Base-by-base conservation (phyloP, 768 basidiomycete genomes). In the Boletus rex-veris region DNA sequence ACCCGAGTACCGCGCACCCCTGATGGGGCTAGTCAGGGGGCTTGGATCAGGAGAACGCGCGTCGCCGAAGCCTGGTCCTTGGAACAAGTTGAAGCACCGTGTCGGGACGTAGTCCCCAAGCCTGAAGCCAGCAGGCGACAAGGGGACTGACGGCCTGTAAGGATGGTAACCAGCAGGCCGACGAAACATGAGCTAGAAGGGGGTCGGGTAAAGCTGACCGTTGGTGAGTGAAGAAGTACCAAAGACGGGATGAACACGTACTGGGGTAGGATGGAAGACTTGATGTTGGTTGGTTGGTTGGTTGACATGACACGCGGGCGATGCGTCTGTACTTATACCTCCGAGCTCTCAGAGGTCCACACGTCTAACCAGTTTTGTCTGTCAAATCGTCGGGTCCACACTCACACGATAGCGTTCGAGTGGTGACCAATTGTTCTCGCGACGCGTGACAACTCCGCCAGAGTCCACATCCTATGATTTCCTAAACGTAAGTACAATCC, bases 121-220 rank as follows among this genome's bases (percentile, higher is more conserved):
- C 63, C 66, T 69, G 65, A 63, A 24, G 12, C 68, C 66, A 58
- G 70, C 61, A 67, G 68, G 59, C n/a, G 62, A 36, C 16, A 31
- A 28, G 19, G 49, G 56, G 10, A 36, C n/a, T 38, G 60, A 16
- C 7, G 24, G 30, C 31, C 55, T 66, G 43, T 56, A 56, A 14
- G 63, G 64, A 30, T 62, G 52, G 37, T 61, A 47, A 16, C 30
- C 21, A 5, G 38, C 31, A 21, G 54, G 57, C 10, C 55, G 58
- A 14, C 48, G 46, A 31, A 60, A 65, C 69, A 71, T 65, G 35
- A 45, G 53, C 42, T 15, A 28, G 33, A 43, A 51, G 19, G 38
- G 10, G 30, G 26, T 47, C 36, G 26, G 15, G 28, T 5, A 16
- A 35, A 42, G 28, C 16, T 6, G 16, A 21, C 10, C 24, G n/a